A percentile compares a stretch with the other conserved stretches of the same genome.
Evolutionary conservation across 371 early-diverging fungal species (phyloP).

Genomic region (Spiromyces aspiralis): DNA sequence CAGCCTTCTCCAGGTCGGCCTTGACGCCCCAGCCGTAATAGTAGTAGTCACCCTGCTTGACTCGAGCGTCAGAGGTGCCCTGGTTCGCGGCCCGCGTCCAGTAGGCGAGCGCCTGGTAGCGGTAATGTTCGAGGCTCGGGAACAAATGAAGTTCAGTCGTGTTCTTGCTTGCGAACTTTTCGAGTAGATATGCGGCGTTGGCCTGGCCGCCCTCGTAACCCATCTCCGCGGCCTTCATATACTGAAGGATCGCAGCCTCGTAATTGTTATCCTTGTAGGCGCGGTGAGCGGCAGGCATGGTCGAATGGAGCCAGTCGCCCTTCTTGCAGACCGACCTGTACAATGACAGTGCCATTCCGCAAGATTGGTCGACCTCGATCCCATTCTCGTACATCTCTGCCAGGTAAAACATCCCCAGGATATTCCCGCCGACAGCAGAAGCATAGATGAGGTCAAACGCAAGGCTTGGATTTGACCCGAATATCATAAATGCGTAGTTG

Average conservation of each 20-base stretch:
- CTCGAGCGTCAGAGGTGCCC: constrained; percentile 70
- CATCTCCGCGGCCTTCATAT: constrained; percentile 68
- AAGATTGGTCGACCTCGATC: constrained; percentile 5
- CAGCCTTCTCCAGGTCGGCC: constrained; percentile 55
- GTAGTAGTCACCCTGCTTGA: constrained; percentile 89
- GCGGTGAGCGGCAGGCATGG: constrained; percentile 24
- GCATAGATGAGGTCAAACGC: constrained; percentile 8
- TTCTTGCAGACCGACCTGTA: constrained; percentile 67
- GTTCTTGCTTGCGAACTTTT: constrained; percentile 23
- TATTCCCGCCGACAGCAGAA: constrained; percentile 38
- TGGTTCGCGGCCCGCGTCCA: constrained; percentile 96
- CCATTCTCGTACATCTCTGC: constrained; percentile 38
- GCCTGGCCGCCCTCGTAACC: constrained; percentile 69
- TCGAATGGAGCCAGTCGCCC: constrained; percentile 64
- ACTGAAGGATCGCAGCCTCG: constrained; percentile 49
- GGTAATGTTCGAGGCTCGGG: constrained; percentile 2
- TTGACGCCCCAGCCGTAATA: constrained; percentile 69
- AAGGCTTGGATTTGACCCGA: constrained; percentile 6
- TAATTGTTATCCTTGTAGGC: constrained; percentile 43
- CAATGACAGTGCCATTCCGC: constrained; percentile 13
- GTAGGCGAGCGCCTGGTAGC: constrained; percentile 52
- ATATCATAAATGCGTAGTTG: constrained; percentile 23
- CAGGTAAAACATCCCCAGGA: constrained; percentile 56
- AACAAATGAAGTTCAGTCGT: constrained; percentile 4
- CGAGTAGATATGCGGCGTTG: constrained; percentile 81